Percentiles rank a stretch among this genome's conserved stretches.
Evolutionary conservation across 192 early-diverging fungal genomes (phyloP).

Genomic region (Geosiphon pyriformis): DNA sequence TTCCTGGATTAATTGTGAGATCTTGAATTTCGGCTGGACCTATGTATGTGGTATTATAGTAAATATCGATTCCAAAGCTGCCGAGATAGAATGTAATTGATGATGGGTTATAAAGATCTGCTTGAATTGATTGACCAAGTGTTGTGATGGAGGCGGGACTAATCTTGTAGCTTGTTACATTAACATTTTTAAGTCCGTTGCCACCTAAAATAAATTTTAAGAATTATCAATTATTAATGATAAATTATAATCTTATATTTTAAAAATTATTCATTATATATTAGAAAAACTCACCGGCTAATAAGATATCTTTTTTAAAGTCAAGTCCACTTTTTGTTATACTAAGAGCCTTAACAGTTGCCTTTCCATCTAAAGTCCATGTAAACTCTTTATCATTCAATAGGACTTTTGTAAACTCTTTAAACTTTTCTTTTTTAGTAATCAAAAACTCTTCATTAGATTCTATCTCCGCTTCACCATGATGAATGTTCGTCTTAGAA

Average conservation of each 20-base stretch:
- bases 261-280: neutral
- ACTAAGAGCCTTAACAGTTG: neutral
- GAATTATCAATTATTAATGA: too few relatives aligned
- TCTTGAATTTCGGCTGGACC: neutral
- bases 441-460: neutral
- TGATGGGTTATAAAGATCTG: neutral
- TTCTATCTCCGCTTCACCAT: slow-evolving; percentile 18
- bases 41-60: neutral
- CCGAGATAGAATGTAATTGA: neutral
- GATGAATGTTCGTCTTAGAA: slow-evolving; percentile 30
- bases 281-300: neutral
- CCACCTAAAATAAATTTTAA: neutral
- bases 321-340: neutral
- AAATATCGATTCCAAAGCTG: neutral
- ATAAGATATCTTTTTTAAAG: neutral
- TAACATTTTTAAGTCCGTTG: neutral
- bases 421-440: neutral
- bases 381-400: neutral
- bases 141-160: neutral
- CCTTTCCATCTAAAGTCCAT: neutral
- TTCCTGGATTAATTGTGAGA: neutral
- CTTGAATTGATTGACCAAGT: too few relatives aligned
- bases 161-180: neutral
- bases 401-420: neutral
- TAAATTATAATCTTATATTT: too few relatives aligned